Conservation (phyloP, 2,329 filamentous ascomycete species). For the Colletotrichum coccodes region DNA sequence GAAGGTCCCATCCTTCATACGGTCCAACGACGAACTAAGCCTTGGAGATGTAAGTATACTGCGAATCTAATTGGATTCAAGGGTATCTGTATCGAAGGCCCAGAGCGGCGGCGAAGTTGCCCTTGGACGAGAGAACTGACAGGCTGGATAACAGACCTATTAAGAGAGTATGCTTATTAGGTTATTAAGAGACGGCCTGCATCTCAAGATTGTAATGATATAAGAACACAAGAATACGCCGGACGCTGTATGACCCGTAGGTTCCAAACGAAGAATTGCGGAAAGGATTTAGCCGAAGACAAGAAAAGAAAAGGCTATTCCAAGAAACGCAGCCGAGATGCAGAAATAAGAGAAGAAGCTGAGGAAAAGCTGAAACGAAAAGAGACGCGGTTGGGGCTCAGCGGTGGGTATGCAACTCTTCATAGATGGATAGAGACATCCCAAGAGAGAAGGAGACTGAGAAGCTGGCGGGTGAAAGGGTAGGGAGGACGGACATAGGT, state of each 20-base stretch:
- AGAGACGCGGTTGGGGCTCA: constrained; percentile 19
- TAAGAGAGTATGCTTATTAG: constrained; percentile 21
- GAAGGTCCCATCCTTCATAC: constrained; percentile 36
- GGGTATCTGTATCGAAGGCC: background rate
- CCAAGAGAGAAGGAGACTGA: constrained; percentile 8
- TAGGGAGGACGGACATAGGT: background rate
- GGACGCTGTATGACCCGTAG: constrained; percentile 5
- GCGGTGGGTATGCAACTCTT: constrained; percentile 25
- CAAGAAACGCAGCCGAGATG: constrained; percentile 11
- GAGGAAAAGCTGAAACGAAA: constrained; percentile 15
- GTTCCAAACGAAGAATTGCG: constrained; percentile 5
- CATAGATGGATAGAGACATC: constrained; percentile 25
- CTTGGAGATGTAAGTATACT: constrained; percentile 12
- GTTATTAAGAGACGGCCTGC: constrained; percentile 32
- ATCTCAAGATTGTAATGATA: constrained; percentile 7
- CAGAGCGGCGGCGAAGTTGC: background rate
- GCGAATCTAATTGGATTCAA: background rate
- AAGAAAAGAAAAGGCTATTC: constrained; percentile 26
- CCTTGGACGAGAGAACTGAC: background rate
- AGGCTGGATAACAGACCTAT: constrained; percentile 14
- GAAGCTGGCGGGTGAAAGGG: background rate
- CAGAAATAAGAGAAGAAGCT: constrained; percentile 23
- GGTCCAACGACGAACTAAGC: constrained; percentile 10
- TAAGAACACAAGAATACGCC: constrained; percentile 5
- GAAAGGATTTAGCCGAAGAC: constrained; percentile 20